Evolutionary conservation across 805 yeast genomes (phyloP).

Genomic region (Saccharomycopsis babjevae): DNA sequence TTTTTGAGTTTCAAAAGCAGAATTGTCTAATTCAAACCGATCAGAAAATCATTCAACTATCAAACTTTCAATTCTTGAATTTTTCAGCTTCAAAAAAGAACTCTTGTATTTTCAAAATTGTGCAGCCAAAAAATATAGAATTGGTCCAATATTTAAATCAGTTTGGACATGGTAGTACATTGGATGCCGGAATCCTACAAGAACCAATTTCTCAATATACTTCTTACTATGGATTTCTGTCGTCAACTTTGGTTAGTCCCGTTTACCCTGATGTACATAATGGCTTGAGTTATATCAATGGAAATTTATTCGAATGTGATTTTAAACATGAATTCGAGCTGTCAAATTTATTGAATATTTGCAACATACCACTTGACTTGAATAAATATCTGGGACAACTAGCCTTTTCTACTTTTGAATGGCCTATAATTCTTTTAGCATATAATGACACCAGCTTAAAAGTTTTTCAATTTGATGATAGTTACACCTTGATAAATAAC

Average conservation of each 20-base stretch:
- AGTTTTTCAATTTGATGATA: not conserved
- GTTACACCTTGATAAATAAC: not conserved
- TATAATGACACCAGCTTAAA: not conserved
- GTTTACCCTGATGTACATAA: not conserved
- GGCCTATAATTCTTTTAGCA: not conserved
- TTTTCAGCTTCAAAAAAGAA: not conserved
- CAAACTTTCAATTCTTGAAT: not conserved
- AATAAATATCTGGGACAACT: not conserved
- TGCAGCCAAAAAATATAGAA: not conserved
- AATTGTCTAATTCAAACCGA: not conserved
- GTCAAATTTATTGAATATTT: not conserved
- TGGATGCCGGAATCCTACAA: not conserved
- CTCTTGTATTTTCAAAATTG: not conserved
- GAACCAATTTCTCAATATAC: not conserved
- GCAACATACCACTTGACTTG: not conserved
- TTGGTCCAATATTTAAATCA: slow-evolving; percentile 2
- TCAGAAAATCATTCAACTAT: not conserved
- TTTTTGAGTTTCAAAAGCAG: not conserved
- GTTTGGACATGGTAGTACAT: slow-evolving; percentile 5
- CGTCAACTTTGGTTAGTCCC: not conserved
- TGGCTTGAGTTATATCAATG: not conserved
- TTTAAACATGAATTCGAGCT: not conserved
- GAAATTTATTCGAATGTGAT: not conserved
- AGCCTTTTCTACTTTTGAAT: not conserved
- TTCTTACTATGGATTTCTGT: not conserved